phyloP scores from a whole-genome alignment of 495 filamentous ascomycete species.

The Tuber umbilicatum region DNA sequence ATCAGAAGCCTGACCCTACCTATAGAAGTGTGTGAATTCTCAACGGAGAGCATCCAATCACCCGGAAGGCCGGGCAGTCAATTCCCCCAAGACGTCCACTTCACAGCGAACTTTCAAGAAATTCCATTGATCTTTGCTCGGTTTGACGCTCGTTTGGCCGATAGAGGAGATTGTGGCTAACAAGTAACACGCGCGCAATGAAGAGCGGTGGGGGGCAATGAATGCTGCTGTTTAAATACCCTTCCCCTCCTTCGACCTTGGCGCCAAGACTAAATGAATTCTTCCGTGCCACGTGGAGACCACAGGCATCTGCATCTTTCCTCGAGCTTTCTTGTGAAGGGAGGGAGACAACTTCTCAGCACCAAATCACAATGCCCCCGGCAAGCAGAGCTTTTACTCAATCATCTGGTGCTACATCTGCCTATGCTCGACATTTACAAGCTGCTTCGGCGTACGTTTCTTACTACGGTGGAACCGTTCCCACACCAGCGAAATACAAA shows the following conservation, averaged over 20 bases:
- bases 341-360: background rate
- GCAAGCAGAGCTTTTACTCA: slow-evolving; percentile 31
- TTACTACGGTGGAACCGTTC: slow-evolving; percentile 33
- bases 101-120: slow-evolving; percentile 23
- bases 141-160: slow-evolving; percentile 42
- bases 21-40: background rate
- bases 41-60: background rate
- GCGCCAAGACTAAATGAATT: background rate
- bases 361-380: slow-evolving; percentile 5
- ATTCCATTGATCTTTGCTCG: slow-evolving; percentile 35
- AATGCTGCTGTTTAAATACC: background rate
- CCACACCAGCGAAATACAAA: slow-evolving; percentile 16
- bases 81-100: background rate
- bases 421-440: slow-evolving; percentile 40
- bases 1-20: background rate
- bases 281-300: background rate
- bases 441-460: slow-evolving; percentile 30
- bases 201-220: background rate
- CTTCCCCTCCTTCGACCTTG: background rate
- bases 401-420: slow-evolving; percentile 34
- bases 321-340: background rate
- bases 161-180: slow-evolving; percentile 35
- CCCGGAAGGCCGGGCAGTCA: background rate
- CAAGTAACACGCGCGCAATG: slow-evolving; percentile 42
- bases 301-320: background rate